Base-by-base conservation (phyloP, 805 yeast genomes). In the Priceomyces carsonii region DNA sequence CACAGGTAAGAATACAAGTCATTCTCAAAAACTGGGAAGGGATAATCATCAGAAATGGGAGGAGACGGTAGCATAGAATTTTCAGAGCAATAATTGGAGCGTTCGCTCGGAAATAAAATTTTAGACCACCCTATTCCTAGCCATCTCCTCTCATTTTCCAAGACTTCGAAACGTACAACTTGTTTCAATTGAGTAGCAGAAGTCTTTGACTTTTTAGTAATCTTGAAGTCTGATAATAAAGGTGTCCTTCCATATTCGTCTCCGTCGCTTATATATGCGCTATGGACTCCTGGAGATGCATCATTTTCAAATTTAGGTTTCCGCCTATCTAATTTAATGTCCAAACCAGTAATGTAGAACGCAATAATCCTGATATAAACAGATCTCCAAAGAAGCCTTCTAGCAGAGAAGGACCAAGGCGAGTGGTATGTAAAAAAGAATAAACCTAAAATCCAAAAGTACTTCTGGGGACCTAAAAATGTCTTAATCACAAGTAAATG, bases 71-170 rank as follows among this genome's bases (percentile, higher is more conserved):
- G 36, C 43, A 55, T 44, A 25, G 68, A 58, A 9, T 63, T 53
- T 18, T 59, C 71, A 39, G 66, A 69, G 26, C 81, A 75, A 45
- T 59, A 79, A 13, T 65, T 59, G 1, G 75, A 47, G 17, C 83
- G 47, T 41, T 79, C 85, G 37, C 66, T 61, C 2, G 84, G 83
- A 3, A 77, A 46, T 23, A 77, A 50, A 12, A 61, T 57, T 32
- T 66, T 63, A 24, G 72, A 55, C 84, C 84, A 79, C 5, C 84
- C 85, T 12, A 79, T 40, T 0, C 80, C 83, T 3, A 79, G 22
- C 82, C 84, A 78, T 30, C 83, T 58, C 45, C 86, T 61, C 50
- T 80, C 79, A 44, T 79, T 74, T 45, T 80, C 81, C 24, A 73
- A 49, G 1, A 79, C 57, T 32, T 69, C 73, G 41, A 79, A 78